Base-by-base conservation (phyloP, 345 rosid genomes). In the Gossypium anomalum region DNA sequence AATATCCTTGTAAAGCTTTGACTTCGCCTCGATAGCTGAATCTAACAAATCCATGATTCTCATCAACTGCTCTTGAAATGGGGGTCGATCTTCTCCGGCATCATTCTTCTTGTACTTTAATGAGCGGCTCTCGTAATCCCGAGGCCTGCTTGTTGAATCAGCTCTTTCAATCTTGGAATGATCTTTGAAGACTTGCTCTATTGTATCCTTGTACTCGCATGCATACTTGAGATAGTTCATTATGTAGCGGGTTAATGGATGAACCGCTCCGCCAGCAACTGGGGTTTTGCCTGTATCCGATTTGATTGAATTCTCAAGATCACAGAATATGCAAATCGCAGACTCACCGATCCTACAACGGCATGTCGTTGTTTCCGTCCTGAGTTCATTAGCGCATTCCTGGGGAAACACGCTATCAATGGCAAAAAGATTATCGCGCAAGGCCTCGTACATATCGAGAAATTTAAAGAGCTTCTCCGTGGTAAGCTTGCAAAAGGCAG, bases 241-340 rank as follows among this genome's bases (percentile, higher is more conserved):
- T 1, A 91, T 89, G 89, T 94, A 94, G 75, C 97, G 91, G 9
- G 98, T 89, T 44, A 91, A 64, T 0, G 97, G 98, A 67, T 94
- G 98, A 55, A 91, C 95, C 1, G 98, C 97, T 0, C 98, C 98
- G 9, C 97, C 97, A 0, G 97, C 95, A 34, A 92, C 97, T 0
- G 91, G 84, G 3, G 86, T 92, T 76, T 86, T 92, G 27, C 87
- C 90, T 0, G 89, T 82, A 59, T 92, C 98, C 0, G 91, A 86
- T 72, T 82, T 86, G 77, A 94, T 92, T 1, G 95, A 88, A 58
- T 86, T 83, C 79, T 94, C 98, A 13, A 94, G 79, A 77, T 92
- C 95, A 34, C 82, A 80, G 52, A 94, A 92, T 10, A 89, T 88
- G 76, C 73, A 64, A 57, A 92, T 85, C 0, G 91, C 89, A 0